A percentile compares a stretch with the other conserved stretches of the same genome.
phyloP scores from a whole-genome alignment of 495 filamentous ascomycete species.

The Trichocladium uniseriatum region DNA sequence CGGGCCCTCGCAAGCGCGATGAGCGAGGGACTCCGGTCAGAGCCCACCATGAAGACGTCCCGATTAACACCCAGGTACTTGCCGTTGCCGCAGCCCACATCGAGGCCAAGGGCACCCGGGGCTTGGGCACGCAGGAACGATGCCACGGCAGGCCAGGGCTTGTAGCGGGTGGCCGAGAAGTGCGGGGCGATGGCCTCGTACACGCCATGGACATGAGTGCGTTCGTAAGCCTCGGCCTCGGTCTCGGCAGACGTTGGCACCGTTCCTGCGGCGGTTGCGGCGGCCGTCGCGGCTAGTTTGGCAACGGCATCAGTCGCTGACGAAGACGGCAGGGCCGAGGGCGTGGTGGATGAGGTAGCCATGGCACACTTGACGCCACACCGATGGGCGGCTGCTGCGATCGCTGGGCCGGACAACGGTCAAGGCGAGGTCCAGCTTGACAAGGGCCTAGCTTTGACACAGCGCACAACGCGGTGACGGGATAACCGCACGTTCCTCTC shows the following conservation, averaged over 20 bases:
- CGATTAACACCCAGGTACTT: slow-evolving; percentile 82
- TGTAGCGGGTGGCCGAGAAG: slow-evolving; percentile 92
- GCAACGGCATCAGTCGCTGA: slow-evolving; percentile 26
- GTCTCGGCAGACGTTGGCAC: slow-evolving; percentile 11
- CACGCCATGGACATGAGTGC: slow-evolving; percentile 78
- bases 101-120: slow-evolving; percentile 73
- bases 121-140: slow-evolving; percentile 59
- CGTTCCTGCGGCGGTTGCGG: slow-evolving; percentile 8
- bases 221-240: slow-evolving; percentile 56
- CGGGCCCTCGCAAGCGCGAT: slow-evolving; percentile 61
- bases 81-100: slow-evolving; percentile 93
- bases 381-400: neutral
- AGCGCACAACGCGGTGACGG: neutral
- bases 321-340: slow-evolving; percentile 22
- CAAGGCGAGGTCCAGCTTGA: neutral
- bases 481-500: neutral
- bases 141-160: slow-evolving; percentile 93
- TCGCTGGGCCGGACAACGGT: neutral
- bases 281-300: slow-evolving; percentile 16
- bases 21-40: slow-evolving; percentile 76
- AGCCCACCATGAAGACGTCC: slow-evolving; percentile 73
- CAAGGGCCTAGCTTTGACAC: slow-evolving; percentile 3
- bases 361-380: neutral
- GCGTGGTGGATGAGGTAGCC: slow-evolving; percentile 7
- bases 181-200: slow-evolving; percentile 92